Percentiles rank a stretch among this genome's conserved stretches.
These are phyloP conservation scores for Rhypophila decipiens DNA, from an alignment of 495 filamentous ascomycete species.

Conservation along the genomic window DNA sequence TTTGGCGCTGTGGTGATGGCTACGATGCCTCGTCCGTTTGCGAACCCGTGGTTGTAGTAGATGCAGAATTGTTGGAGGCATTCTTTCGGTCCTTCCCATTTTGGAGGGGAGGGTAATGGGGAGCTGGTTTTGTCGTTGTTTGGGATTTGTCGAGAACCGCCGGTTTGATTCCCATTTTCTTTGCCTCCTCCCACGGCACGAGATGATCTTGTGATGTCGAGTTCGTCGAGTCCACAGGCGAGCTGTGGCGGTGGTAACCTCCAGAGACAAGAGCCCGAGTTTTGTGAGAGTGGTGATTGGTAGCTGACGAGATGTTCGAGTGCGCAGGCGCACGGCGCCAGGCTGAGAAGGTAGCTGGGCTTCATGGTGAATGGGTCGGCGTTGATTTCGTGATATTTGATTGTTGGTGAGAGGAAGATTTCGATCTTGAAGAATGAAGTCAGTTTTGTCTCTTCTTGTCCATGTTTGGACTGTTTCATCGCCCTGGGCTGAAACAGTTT, in stretches of 20 bases:
- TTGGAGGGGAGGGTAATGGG: not conserved
- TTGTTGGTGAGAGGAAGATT: not conserved
- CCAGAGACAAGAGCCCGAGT: not conserved
- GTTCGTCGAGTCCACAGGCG: not conserved
- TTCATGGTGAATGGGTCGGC: not conserved
- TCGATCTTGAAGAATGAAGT: not conserved
- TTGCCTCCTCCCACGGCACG: not conserved
- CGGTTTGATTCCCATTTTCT: not conserved
- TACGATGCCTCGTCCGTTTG: slow-evolving; percentile 16
- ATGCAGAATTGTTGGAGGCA: slow-evolving; percentile 22
- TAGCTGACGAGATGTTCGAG: not conserved
- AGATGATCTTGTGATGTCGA: not conserved
- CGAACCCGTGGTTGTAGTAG: slow-evolving; percentile 19
- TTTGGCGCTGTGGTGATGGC: slow-evolving; percentile 18
- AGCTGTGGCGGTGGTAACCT: slow-evolving; percentile 1
- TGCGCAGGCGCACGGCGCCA: not conserved
- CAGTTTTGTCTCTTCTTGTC: not conserved
- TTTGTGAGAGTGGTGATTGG: not conserved
- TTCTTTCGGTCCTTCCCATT: slow-evolving; percentile 5
- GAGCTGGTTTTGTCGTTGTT: not conserved
- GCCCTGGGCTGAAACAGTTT: slow-evolving; percentile 1
- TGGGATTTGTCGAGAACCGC: not conserved
- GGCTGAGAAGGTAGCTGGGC: not conserved
- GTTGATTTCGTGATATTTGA: not conserved
- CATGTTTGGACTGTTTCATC: not conserved